Percentiles rank a stretch among this genome's conserved stretches.
These are phyloP conservation scores for Thalassiosira allenii DNA, from an alignment of 352 stramenopile genomes.

Conservation along the genomic window DNA sequence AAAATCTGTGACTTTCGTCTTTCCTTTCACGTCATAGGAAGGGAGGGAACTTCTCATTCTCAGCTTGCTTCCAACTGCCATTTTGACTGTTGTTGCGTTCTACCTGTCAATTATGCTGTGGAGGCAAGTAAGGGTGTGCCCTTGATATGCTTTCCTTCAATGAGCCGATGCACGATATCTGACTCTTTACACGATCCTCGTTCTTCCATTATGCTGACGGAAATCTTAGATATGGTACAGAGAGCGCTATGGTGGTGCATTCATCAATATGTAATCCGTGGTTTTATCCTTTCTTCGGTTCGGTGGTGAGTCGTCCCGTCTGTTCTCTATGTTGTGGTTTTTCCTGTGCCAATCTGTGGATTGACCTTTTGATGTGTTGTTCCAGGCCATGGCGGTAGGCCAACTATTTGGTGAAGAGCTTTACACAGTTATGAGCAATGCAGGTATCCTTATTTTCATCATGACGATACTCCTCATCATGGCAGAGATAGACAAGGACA, in stretches of 20 bases:
- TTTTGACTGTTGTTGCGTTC: constrained; percentile 61
- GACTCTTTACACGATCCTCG: too few relatives aligned
- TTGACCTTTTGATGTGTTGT: neutral
- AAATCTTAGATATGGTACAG: constrained; percentile 62
- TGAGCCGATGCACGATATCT: too few relatives aligned
- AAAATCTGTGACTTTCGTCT: too few relatives aligned
- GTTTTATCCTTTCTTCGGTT: constrained; percentile 61
- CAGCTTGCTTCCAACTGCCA: constrained; percentile 66
- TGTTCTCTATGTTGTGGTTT: neutral
- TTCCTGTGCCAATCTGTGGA: neutral
- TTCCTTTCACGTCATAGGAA: too few relatives aligned
- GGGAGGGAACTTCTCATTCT: constrained; percentile 51
- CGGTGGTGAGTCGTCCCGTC: constrained; percentile 23
- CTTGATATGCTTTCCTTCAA: too few relatives aligned
- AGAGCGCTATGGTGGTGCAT: constrained; percentile 69
- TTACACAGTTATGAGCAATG: constrained; percentile 61
- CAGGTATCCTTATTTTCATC: constrained; percentile 59
- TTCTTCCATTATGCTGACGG: too few relatives aligned
- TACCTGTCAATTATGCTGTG: constrained; percentile 77
- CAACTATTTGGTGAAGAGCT: constrained; percentile 59
- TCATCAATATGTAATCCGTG: constrained; percentile 67
- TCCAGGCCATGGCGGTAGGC: constrained; percentile 44
- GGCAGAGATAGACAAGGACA: constrained; percentile 69
- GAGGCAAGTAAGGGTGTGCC: too few relatives aligned
- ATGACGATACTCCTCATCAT: constrained; percentile 63